Conservation (phyloP, 2,329 filamentous ascomycete species). For the Aspergillus unguis region DNA sequence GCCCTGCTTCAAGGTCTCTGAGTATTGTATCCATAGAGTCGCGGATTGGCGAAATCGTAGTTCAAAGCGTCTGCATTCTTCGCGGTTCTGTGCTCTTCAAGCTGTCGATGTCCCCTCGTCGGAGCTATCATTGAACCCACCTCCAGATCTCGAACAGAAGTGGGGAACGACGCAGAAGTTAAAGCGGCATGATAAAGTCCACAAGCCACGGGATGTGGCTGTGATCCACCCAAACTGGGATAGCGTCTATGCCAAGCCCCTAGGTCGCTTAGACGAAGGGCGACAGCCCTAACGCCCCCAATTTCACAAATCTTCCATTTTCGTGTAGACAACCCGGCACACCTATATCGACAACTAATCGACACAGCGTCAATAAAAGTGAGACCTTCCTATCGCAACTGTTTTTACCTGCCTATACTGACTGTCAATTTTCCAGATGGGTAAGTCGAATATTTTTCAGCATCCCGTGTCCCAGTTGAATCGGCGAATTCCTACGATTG, state of each 20-base stretch:
- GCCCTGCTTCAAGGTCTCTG: conserved; percentile 67
- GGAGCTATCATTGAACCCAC: conserved; percentile 3
- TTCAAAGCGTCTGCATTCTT: conserved; percentile 1
- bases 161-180: conserved; percentile 14
- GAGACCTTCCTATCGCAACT: conserved; percentile 24
- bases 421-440: conserved; percentile 52
- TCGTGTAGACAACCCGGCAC: conserved; percentile 36
- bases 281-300: conserved; percentile 44
- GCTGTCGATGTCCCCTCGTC: not conserved
- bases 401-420: conserved; percentile 23
- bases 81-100: not conserved
- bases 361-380: conserved; percentile 55
- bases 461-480: conserved; percentile 28
- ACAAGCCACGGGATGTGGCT: conserved; percentile 16
- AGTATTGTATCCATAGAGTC: conserved; percentile 68
- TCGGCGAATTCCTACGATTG: conserved; percentile 27
- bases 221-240: conserved; percentile 21
- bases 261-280: conserved; percentile 43
- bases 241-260: conserved; percentile 25
- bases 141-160: conserved; percentile 3
- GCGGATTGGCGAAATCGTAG: not conserved
- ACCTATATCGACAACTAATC: conserved; percentile 39
- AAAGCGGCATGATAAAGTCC: conserved; percentile 6
- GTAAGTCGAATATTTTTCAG: conserved; percentile 49
- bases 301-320: conserved; percentile 41